Base-by-base conservation (phyloP, 1,284 basidiomycete species). In the Apiotrichum brassicae region DNA sequence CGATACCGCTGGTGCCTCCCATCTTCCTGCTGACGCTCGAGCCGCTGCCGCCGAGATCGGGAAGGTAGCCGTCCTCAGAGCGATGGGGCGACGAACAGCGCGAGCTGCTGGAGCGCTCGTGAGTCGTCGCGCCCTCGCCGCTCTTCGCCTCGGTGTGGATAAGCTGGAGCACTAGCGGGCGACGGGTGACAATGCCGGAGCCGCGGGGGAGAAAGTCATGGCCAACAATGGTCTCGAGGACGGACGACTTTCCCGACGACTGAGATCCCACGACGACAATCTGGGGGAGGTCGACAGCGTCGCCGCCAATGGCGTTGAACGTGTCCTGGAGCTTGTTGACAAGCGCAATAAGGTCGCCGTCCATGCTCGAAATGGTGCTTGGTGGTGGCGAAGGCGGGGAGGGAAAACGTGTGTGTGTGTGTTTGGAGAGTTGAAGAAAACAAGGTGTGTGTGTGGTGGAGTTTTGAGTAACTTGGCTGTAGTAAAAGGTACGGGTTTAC, bases 141-240 rank as follows among this genome's bases (percentile, higher is more conserved):
- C 41, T 42, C 34, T 56, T 44, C 18, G 59, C 57, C 26, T 86
- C 82, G 4, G 86, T 89, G 75, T 98, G 91, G 56, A 97, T 87
- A 65, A 97, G 85, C 72, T 97, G 94, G 16, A 97, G 83, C 32
- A 97, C 84, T 49, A 98, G 84, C 2, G 94, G 94, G 56, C 94
- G 80, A 48, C 94, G 83, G 23, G 94, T 98, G 44, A 98, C 92
- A 60, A 98, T 98, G 34, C 56, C 56, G 4, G 56, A 51, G 16
- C 75, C 75, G 49, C 94, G 84, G 19, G 94, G 94, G 42, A 98
- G 82, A 70, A 98, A 98, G 76, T 97, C 94, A 57, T 85, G 81
- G 43, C 91, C 92, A 54, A 97, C 93, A 62, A 97, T 94, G 41
- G 77, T 79, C 59, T 79, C 78, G 43, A 79, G 70, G 13, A 79